phyloP scores from a whole-genome alignment of 139 green algal genomes.

The Tetraselmis striata region DNA sequence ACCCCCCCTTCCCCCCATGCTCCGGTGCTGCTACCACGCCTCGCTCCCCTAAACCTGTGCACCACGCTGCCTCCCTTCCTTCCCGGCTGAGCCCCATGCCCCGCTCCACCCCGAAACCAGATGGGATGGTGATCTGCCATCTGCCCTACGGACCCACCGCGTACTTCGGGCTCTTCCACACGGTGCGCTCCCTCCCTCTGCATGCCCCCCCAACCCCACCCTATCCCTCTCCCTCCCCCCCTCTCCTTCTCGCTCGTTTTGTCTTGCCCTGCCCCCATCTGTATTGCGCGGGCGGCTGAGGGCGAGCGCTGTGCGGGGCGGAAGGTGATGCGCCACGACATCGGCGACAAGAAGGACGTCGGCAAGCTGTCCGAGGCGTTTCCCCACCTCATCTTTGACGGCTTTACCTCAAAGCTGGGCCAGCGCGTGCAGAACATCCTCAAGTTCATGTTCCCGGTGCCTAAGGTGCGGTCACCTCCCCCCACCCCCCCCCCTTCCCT shows the following conservation, averaged over 20 bases:
- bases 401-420: slow-evolving; percentile 81
- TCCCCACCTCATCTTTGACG: slow-evolving; percentile 91
- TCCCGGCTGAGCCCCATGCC: no score
- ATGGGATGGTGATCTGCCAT: slow-evolving; percentile 95
- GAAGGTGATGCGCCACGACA: slow-evolving; percentile 83
- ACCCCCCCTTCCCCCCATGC: no score
- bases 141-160: slow-evolving; percentile 95
- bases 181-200: slow-evolving; percentile 33
- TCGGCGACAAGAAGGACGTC: slow-evolving; percentile 87
- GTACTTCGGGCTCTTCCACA: slow-evolving; percentile 95
- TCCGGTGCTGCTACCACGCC: no score
- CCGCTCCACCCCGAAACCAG: no score
- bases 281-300: no score
- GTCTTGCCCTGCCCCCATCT: no score
- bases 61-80: background rate
- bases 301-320: no score
- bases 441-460: slow-evolving; percentile 91
- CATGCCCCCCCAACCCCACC: no score
- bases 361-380: slow-evolving; percentile 91
- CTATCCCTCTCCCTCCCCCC: no score
- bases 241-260: no score
- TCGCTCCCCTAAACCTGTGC: no score
- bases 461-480: slow-evolving; percentile 43
- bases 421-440: slow-evolving; percentile 78
- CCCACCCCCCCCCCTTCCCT: background rate